Conservation (phyloP, 1,284 basidiomycete species). For the Sanguinoderma infundibulare region DNA sequence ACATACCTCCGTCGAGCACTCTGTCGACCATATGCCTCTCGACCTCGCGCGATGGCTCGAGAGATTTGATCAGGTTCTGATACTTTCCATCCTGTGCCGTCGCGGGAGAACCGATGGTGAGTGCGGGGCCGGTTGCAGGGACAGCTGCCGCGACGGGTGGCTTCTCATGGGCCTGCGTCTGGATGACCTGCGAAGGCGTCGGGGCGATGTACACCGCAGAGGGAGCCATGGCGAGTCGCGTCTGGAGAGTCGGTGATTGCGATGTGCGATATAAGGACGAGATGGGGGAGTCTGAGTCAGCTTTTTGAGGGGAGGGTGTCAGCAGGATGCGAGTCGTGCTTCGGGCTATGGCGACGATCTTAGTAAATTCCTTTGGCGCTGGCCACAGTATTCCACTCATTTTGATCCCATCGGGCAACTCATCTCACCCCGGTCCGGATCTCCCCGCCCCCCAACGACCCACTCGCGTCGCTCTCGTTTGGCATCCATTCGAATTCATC, state of each 20-base stretch:
- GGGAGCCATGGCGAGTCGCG: slow-evolving; percentile 55
- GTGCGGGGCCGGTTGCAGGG: slow-evolving; percentile 46
- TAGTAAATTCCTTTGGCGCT: slow-evolving; percentile 21
- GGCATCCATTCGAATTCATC: background rate
- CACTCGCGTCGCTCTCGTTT: slow-evolving; percentile 21
- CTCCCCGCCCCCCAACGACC: slow-evolving; percentile 6
- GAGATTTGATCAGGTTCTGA: slow-evolving; percentile 63
- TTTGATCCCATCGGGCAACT: slow-evolving; percentile 25
- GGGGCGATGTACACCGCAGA: slow-evolving; percentile 50
- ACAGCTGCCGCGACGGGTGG: slow-evolving; percentile 26
- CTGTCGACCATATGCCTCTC: slow-evolving; percentile 80
- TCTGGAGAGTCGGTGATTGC: slow-evolving; percentile 3
- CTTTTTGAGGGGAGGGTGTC: slow-evolving; percentile 9
- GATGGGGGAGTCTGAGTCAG: slow-evolving; percentile 10
- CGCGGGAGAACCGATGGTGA: slow-evolving; percentile 74
- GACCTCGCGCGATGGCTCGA: slow-evolving; percentile 57
- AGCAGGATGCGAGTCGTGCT: slow-evolving; percentile 17
- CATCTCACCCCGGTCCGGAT: slow-evolving; percentile 18
- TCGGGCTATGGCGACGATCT: slow-evolving; percentile 15
- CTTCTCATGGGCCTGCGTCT: slow-evolving; percentile 26
- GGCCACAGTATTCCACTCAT: slow-evolving; percentile 15
- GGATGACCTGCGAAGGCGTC: slow-evolving; percentile 14
- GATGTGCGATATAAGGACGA: slow-evolving; percentile 15
- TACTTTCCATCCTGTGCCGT: slow-evolving; percentile 79
- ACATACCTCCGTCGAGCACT: slow-evolving; percentile 73